Percentiles rank a stretch among this genome's conserved stretches.
Conservation (phyloP, 2,329 filamentous ascomycete genomes). For the Aspergillus arachidicola region DNA sequence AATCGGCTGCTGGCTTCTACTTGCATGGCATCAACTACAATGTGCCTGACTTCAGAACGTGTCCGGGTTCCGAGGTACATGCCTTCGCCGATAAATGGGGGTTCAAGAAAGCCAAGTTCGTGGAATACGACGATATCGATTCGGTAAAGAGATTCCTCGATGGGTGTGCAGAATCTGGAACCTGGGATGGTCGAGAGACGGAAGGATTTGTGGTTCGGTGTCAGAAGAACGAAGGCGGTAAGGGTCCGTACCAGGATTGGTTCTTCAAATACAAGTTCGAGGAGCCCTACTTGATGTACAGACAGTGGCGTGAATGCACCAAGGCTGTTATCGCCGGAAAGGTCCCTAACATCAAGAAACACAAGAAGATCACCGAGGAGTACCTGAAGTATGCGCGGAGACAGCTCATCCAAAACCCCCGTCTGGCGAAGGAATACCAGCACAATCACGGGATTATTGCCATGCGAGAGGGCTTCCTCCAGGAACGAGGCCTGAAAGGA, state of each 20-base stretch:
- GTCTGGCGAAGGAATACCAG: conserved; percentile 71
- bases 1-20: conserved; percentile 84
- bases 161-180: conserved; percentile 80
- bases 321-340: conserved; percentile 80
- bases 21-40: conserved; percentile 97
- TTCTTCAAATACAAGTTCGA: conserved; percentile 99
- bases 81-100: conserved; percentile 90
- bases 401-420: conserved; percentile 69
- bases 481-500: conserved; percentile 80
- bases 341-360: conserved; percentile 79
- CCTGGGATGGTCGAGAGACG: conserved; percentile 87
- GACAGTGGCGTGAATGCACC: conserved; percentile 97
- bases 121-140: conserved; percentile 73
- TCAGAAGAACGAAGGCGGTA: conserved; percentile 59
- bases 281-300: conserved; percentile 97
- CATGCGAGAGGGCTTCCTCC: conserved; percentile 84
- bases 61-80: conserved; percentile 80
- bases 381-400: conserved; percentile 81
- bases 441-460: conserved; percentile 94
- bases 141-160: conserved; percentile 82
- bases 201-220: conserved; percentile 97
- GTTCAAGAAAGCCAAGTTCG: conserved; percentile 83
- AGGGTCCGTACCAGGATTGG: conserved; percentile 77
- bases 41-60: conserved; percentile 86
- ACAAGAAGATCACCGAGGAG: conserved; percentile 84